Conservation (phyloP, 306 rosid species). For the Datisca glomerata region DNA sequence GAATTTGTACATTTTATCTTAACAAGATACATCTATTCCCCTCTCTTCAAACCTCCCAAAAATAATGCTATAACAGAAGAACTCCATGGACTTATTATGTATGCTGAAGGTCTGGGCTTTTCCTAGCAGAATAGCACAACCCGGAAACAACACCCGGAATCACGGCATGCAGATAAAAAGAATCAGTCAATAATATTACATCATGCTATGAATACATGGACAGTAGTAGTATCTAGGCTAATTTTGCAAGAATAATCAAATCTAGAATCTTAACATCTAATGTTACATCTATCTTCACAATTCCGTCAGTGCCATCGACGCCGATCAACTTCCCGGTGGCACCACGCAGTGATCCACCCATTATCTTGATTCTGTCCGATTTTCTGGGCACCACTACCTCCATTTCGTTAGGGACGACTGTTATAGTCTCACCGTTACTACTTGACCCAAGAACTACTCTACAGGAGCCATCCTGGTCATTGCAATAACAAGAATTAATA, state of each 20-base stretch:
- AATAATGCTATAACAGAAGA: no score
- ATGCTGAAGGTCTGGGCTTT: no score
- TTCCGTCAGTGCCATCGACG: conserved; percentile 94
- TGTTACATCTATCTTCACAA: conserved; percentile 88
- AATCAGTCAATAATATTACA: no score
- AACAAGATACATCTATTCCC: no score
- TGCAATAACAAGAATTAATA: conserved; percentile 1
- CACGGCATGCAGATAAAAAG: no score
- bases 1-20: no score
- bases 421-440: conserved; percentile 61
- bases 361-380: conserved; percentile 70
- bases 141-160: no score
- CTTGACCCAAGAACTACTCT: conserved; percentile 61
- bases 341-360: conserved; percentile 83
- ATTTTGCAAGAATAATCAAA: conserved; percentile 70
- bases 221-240: no score
- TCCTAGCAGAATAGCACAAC: no score
- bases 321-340: conserved; percentile 94
- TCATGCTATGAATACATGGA: no score
- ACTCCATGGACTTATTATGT: no score
- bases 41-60: no score
- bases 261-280: conserved; percentile 92
- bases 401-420: conserved; percentile 55
- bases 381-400: conserved; percentile 79
- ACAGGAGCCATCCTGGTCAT: conserved; percentile 74